Evolutionary conservation across 345 rosid species (phyloP), one percentile per base, ranked within the genome.

Genomic region (Eucalyptus polybractea): DNA sequence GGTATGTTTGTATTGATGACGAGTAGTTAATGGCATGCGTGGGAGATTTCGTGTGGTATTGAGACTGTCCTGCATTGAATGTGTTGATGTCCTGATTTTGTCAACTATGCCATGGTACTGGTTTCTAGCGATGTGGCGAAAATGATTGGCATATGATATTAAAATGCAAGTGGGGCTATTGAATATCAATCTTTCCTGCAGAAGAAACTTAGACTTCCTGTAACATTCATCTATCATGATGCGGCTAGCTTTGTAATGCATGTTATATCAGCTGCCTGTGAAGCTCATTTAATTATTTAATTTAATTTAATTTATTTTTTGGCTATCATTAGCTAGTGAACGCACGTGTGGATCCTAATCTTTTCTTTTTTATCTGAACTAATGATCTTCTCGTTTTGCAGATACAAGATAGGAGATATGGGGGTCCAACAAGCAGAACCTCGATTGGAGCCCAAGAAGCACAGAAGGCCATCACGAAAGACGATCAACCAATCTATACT

Each of bases 361-460:
- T 27, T 67, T 27, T 49, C 25, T 47, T 49, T 44, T n/a, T 31
- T 29, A 14, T 67, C 24, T 7, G 19, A n/a, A 16, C 62, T 86
- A 51, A 50, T 27, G 50, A n/a, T 85, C 42, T 65, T 44, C 42
- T 50, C 2, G 62, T 29, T 87, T 81, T 89, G 90, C 93, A 97
- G 99, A 93, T 95, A 93, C 92, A 97, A 97, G 87, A 91, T 92
- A 60, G 98, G 99, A 88, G 95, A 91, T 62, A 93, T 93, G 98
- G 99, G 98, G 54, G 94, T 94, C 29, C 92, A 93, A 92, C 97
- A 95, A 90, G 98, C 97, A 12, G 99, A 97, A 89, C 99, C 99
- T 19, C 91, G 97, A 65, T 91, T 97, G 91, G 94, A 94, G 88
- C 95, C 91, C 21, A 97, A 97, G 92, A 97, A 96, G 94, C 96